Conservation (phyloP, 1,284 basidiomycete genomes). For the Caloboletus firmus region DNA sequence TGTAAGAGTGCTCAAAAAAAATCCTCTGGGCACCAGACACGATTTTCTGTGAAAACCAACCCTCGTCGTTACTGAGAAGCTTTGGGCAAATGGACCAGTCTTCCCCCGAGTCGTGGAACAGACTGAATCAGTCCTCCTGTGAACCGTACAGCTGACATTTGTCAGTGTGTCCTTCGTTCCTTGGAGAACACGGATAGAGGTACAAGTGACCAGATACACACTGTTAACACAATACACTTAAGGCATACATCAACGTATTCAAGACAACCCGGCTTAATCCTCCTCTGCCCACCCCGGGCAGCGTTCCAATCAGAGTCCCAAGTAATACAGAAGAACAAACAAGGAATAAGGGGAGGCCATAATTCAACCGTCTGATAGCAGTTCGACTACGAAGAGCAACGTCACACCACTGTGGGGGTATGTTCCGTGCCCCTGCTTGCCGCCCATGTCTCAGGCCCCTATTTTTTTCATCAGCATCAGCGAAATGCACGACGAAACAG, state of each 20-base stretch:
- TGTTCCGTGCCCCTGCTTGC: constrained; percentile 40
- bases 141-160: background rate
- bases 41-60: too few species aligned
- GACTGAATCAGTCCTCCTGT: background rate
- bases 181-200: background rate
- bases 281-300: too few species aligned
- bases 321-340: background rate
- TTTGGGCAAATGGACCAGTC: background rate
- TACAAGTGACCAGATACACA: background rate
- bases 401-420: constrained; percentile 22
- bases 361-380: background rate
- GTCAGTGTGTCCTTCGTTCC: too few species aligned
- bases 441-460: constrained; percentile 39
- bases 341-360: background rate
- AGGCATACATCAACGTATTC: background rate
- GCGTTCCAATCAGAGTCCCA: background rate
- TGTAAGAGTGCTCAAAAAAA: background rate
- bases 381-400: too few species aligned
- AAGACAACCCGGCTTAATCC: background rate
- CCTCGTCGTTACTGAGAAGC: background rate
- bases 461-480: constrained; percentile 6
- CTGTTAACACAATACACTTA: background rate
- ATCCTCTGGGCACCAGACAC: too few species aligned
- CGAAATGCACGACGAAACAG: background rate
- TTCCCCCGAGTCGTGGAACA: background rate